Conservation (phyloP, 805 yeast species). For the Yarrowia porcina region DNA sequence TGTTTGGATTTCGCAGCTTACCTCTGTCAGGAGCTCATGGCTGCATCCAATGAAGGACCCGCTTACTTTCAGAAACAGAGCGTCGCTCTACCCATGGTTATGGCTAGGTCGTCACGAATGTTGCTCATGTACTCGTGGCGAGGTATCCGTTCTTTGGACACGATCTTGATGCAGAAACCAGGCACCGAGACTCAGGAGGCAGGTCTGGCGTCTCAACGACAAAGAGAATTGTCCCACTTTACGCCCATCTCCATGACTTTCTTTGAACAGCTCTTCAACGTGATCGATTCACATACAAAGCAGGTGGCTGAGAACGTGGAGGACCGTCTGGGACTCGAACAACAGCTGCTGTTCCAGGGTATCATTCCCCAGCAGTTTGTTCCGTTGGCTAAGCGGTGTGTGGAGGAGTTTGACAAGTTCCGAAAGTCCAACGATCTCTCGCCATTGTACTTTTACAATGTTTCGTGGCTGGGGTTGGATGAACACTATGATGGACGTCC, state of each 20-base stretch:
- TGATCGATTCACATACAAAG: constrained; percentile 41
- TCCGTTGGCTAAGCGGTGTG: constrained; percentile 40
- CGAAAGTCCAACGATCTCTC: constrained; percentile 49
- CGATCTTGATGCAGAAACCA: constrained; percentile 2
- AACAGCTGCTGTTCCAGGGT: constrained; percentile 59
- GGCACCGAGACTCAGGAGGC: constrained; percentile 4
- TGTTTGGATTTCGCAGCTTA: constrained; percentile 71
- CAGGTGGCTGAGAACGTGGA: constrained; percentile 35
- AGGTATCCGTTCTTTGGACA: constrained; percentile 41
- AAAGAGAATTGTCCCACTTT: constrained; percentile 33
- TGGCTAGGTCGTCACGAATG: constrained; percentile 40
- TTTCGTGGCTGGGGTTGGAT: constrained; percentile 57
- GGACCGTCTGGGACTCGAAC: constrained; percentile 54
- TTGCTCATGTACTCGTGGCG: constrained; percentile 39
- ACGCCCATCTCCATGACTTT: constrained; percentile 36
- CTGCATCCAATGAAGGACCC: constrained; percentile 30
- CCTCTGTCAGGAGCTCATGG: constrained; percentile 61
- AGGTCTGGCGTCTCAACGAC: constrained; percentile 32
- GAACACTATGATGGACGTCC: constrained; percentile 32
- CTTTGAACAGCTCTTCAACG: constrained; percentile 41
- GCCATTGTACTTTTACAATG: constrained; percentile 59
- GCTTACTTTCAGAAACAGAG: constrained; percentile 14
- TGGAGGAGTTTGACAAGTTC: constrained; percentile 42
- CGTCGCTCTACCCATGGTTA: constrained; percentile 36
- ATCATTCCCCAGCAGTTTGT: constrained; percentile 48